Evolutionary conservation across 179 eudicot genomes (phyloP), one percentile per base, ranked within the genome.

Genomic region (Vitellaria paradoxa): DNA sequence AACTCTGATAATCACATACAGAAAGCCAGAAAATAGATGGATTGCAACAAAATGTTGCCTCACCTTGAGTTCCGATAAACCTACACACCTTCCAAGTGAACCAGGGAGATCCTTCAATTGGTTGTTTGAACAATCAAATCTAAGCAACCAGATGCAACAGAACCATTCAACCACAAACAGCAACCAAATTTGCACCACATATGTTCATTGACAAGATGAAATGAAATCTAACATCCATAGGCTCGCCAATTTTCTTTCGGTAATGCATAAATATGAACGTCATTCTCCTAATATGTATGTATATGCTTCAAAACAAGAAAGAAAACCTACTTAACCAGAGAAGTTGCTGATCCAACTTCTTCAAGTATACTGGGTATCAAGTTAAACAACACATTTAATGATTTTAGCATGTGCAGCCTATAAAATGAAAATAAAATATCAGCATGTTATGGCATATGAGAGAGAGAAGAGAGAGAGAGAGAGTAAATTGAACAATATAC

Each of bases 61-160:
- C 80, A 89, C 99, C 98, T 94, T 96, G 78, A 96, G 81, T 21
- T 96, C 99, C 75, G 94, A 76, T 68, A 96, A 85, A 67, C 87
- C 87, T 69, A 69, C 63, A 84, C 99, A 96, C 45, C 83, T 88
- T 79, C 99, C 97, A 72, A 96, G 88, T 40, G 96, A 90, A 79
- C 66, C 71, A 23, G 99, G 98, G 47, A 96, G 90, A 83, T 82
- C 86, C 59, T 76, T 81, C 63, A 96, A 86, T 87, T 83, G 86
- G 78, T 96, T 96, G 81, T 88, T 92, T 72, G 99, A 96, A 82
- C 99, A 96, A 87, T 92, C 98, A 84, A 94, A 69, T 96, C 99
- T 96, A 84, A 77, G n/a, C 13, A 75, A 77, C 49, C 53, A 65
- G 18, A 77, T 53, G 37, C 23, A 67, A 59, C 13, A 12, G 72